Percentiles rank a stretch among this genome's conserved stretches.
Conservation (phyloP, 129 eudicot genomes). For the Tagetes erecta region DNA sequence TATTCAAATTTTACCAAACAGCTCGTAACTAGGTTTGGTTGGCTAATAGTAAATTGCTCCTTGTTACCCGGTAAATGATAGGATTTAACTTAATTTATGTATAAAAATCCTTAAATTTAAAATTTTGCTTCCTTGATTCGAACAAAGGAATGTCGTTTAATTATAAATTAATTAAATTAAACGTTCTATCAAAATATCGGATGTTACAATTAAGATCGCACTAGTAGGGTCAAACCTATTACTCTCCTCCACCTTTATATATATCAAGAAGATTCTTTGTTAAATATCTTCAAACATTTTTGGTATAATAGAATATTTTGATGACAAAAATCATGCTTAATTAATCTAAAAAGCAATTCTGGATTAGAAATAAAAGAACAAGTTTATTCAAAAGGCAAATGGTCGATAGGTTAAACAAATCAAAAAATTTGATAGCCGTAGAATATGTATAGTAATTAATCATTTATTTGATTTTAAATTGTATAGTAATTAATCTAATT, state of each 20-base stretch:
- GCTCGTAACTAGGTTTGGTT: too few relatives aligned
- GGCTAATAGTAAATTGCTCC: too few relatives aligned
- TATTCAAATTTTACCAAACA: too few relatives aligned
- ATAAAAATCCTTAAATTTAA: too few relatives aligned
- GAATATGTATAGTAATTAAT: not conserved
- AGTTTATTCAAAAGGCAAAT: not conserved
- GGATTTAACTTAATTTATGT: too few relatives aligned
- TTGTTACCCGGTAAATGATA: too few relatives aligned
- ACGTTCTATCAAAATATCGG: not conserved
- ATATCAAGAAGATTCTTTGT: not conserved
- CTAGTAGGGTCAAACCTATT: not conserved
- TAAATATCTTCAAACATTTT: not conserved
- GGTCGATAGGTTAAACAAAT: not conserved
- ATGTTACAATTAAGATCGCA: not conserved
- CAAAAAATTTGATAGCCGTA: not conserved
- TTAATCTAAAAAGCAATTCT: not conserved
- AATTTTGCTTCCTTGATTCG: too few relatives aligned
- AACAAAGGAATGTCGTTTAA: too few relatives aligned
- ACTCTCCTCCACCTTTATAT: not conserved
- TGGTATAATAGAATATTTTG: not conserved
- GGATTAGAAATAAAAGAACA: not conserved
- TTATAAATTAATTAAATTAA: not conserved
- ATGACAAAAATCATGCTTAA: not conserved
- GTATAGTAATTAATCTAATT: not conserved
- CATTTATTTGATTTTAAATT: too few relatives aligned